Conservation (phyloP, 2,329 filamentous ascomycete species). For the Parafenestella ontariensis region DNA sequence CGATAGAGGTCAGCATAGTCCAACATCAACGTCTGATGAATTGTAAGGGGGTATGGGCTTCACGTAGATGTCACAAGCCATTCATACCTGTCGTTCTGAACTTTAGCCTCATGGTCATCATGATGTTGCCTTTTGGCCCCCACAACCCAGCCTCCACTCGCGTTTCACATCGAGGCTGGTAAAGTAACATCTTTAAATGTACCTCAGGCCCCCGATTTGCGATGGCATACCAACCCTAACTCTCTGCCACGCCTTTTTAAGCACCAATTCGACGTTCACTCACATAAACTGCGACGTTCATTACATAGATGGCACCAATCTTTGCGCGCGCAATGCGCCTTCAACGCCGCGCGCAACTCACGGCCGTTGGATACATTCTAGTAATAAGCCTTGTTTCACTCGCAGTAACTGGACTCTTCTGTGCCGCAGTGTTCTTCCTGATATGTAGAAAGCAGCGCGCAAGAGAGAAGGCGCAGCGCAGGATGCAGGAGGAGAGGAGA, state of each 20-base stretch:
- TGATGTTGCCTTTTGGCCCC: slow-evolving; percentile 5
- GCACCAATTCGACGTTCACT: neutral
- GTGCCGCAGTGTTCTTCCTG: slow-evolving; percentile 6
- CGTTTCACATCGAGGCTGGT: neutral
- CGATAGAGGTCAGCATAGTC: too few species aligned
- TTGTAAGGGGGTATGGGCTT: too few species aligned
- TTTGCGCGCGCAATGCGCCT: slow-evolving; percentile 1
- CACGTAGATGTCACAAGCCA: too few species aligned
- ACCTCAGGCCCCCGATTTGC: neutral
- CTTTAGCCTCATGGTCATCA: slow-evolving; percentile 1
- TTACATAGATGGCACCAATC: slow-evolving; percentile 8
- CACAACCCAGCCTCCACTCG: slow-evolving; percentile 3
- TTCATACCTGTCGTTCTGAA: too few species aligned
- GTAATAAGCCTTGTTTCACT: slow-evolving; percentile 6
- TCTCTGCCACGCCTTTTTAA: neutral
- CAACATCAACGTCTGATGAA: too few species aligned
- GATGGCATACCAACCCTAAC: neutral
- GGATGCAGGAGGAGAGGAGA: slow-evolving; percentile 14
- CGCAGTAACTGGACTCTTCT: slow-evolving; percentile 5
- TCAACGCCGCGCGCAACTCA: slow-evolving; percentile 10
- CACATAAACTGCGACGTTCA: neutral
- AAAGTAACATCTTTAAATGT: neutral
- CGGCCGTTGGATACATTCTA: neutral
- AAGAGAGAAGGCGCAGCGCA: slow-evolving; percentile 7
- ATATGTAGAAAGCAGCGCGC: slow-evolving; percentile 17